Conservation (phyloP, 2,329 filamentous ascomycete species). For the Aspergillus sp. region DNA sequence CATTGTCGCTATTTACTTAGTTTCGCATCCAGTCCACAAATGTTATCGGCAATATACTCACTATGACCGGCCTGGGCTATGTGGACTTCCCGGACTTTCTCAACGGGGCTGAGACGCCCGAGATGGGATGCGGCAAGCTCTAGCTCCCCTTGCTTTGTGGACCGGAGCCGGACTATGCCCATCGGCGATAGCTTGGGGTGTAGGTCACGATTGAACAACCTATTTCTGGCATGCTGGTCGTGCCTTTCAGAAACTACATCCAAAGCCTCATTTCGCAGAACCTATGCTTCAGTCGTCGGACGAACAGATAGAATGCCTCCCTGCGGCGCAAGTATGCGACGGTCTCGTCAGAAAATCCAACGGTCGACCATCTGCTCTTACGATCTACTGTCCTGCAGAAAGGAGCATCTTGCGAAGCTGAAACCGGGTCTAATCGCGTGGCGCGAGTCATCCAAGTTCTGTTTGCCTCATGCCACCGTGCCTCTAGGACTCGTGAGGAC, state of each 20-base stretch:
- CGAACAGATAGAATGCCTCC: too few species aligned
- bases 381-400: not conserved
- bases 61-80: not conserved
- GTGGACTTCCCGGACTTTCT: not conserved
- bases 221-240: not conserved
- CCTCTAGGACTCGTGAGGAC: not conserved
- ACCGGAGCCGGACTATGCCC: too few species aligned
- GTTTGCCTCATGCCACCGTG: too few species aligned
- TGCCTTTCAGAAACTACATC: not conserved
- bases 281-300: not conserved
- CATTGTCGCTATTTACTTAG: not conserved
- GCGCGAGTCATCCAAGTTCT: not conserved
- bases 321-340: not conserved
- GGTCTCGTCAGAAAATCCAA: not conserved
- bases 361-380: not conserved
- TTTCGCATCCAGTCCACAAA: not conserved
- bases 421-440: not conserved
- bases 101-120: not conserved
- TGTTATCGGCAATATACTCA: not conserved
- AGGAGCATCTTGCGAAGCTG: not conserved
- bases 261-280: not conserved
- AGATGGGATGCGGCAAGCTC: not conserved
- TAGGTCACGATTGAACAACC: not conserved
- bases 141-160: not conserved
- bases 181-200: not conserved